Conservation (phyloP, 2,329 filamentous ascomycete species). For the Monosporascus sp. region DNA sequence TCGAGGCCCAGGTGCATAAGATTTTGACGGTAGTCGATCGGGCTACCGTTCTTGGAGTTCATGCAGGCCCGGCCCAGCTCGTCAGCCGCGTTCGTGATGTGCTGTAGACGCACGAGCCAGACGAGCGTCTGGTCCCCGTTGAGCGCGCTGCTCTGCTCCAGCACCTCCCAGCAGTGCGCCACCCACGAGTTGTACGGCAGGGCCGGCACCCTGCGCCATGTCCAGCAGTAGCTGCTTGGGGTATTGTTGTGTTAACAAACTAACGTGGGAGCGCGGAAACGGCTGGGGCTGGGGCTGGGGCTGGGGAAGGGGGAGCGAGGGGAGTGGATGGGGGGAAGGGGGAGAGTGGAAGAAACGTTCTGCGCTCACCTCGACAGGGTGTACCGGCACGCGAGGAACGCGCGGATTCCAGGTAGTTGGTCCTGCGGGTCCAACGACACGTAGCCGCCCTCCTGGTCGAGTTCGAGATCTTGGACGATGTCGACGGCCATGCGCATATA, state of each 20-base stretch:
- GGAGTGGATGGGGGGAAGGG: neutral
- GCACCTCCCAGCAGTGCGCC: conserved; percentile 37
- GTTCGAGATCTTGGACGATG: conserved; percentile 43
- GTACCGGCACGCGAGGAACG: conserved; percentile 43
- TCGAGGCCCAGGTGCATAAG: conserved; percentile 45
- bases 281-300: neutral
- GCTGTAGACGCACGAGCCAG: conserved; percentile 39
- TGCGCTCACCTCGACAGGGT: conserved; percentile 34
- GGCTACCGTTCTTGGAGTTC: conserved; percentile 12
- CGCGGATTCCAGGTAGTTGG: conserved; percentile 31
- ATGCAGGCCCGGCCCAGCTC: conserved; percentile 24
- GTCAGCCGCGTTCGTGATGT: conserved; percentile 34
- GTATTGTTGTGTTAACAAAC: conserved; percentile 9
- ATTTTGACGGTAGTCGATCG: conserved; percentile 35
- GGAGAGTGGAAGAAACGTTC: no score
- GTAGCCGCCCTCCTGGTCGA: conserved; percentile 35
- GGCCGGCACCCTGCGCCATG: conserved; percentile 32
- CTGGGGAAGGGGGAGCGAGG: neutral
- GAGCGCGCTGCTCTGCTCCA: conserved; percentile 32
- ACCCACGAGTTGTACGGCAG: conserved; percentile 39
- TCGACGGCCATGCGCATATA: conserved; percentile 50
- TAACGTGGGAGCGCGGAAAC: neutral
- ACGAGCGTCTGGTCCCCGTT: conserved; percentile 38
- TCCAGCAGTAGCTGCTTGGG: conserved; percentile 29
- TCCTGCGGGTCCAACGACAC: conserved; percentile 11